Conservation (phyloP, 2,329 filamentous ascomycete species). For the Pyrenochaeta sp. region DNA sequence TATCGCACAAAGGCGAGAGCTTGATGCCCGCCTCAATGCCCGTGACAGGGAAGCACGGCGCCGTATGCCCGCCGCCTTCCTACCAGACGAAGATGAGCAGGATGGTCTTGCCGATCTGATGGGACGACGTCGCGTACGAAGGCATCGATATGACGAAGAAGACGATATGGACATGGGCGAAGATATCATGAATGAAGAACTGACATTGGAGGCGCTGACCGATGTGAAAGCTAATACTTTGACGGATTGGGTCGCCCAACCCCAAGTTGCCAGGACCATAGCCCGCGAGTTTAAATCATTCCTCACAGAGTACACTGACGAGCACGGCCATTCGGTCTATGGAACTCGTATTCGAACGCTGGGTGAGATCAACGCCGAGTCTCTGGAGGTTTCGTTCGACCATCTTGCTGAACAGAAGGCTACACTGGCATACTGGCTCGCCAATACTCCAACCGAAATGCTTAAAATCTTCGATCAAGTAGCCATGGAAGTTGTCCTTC, state of each 20-base stretch:
- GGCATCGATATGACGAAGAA: conserved; percentile 94
- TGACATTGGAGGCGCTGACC: conserved; percentile 87
- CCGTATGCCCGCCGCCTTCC: conserved; percentile 75
- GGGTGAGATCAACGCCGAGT: conserved; percentile 97
- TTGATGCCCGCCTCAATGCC: conserved; percentile 77
- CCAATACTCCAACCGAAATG: conserved; percentile 94
- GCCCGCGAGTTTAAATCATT: conserved; percentile 98
- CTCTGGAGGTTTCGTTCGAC: conserved; percentile 94
- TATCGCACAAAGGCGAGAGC: conserved; percentile 69
- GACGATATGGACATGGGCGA: conserved; percentile 89
- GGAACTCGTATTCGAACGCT: conserved; percentile 92
- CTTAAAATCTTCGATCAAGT: conserved; percentile 96
- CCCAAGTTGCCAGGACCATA: conserved; percentile 89
- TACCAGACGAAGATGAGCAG: conserved; percentile 84
- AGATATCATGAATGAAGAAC: conserved; percentile 94
- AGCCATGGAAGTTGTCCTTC: conserved; percentile 92
- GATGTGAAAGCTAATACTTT: conserved; percentile 94
- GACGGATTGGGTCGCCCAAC: conserved; percentile 93
- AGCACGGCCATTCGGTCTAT: conserved; percentile 89
- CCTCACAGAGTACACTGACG: conserved; percentile 93
- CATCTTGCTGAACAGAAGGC: conserved; percentile 91
- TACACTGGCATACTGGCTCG: conserved; percentile 92
- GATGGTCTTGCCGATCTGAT: conserved; percentile 86
- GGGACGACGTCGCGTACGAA: conserved; percentile 81
- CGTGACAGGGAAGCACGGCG: conserved; percentile 75